Evolutionary conservation across 1,284 basidiomycete species (phyloP).

Genomic region (Earliella scabrosa): DNA sequence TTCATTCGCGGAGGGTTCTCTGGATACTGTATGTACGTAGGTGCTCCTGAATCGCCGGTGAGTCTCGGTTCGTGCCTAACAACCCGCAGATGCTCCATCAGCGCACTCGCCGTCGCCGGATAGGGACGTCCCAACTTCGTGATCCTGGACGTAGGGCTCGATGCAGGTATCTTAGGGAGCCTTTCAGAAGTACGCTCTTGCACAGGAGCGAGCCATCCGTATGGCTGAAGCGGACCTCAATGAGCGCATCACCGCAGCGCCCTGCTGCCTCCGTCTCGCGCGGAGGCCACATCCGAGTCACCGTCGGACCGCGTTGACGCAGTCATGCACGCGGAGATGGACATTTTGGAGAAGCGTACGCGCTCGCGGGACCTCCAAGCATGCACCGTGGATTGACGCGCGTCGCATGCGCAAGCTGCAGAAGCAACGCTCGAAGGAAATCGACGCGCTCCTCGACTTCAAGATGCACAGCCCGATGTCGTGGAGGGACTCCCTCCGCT

Average conservation of each 20-base stretch:
- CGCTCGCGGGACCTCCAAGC: constrained; percentile 38
- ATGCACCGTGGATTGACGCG: constrained; percentile 49
- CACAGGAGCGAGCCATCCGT: constrained; percentile 45
- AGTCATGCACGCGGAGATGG: constrained; percentile 9
- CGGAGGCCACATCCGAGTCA: background rate
- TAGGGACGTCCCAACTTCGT: constrained; percentile 42
- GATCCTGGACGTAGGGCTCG: constrained; percentile 38
- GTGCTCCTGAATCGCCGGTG: constrained; percentile 18
- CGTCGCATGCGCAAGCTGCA: constrained; percentile 49
- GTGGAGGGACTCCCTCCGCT: constrained; percentile 17
- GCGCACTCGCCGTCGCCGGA: constrained; percentile 53
- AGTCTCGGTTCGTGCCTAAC: constrained; percentile 31
- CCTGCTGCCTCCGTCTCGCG: constrained; percentile 25
- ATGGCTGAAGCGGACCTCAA: constrained; percentile 39
- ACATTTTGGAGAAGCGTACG: constrained; percentile 27
- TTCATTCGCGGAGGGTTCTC: background rate
- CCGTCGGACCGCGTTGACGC: constrained; percentile 5
- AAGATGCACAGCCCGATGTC: constrained; percentile 41
- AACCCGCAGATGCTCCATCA: constrained; percentile 33
- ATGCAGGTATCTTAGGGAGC: constrained; percentile 38
- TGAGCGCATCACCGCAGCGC: constrained; percentile 32
- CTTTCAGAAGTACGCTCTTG: constrained; percentile 42
- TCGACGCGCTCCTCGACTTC: constrained; percentile 52
- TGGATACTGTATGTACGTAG: constrained; percentile 24
- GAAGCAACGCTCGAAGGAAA: constrained; percentile 55